Conservation (phyloP, 192 early-diverging fungal genomes). For the Dispira parvispora region DNA sequence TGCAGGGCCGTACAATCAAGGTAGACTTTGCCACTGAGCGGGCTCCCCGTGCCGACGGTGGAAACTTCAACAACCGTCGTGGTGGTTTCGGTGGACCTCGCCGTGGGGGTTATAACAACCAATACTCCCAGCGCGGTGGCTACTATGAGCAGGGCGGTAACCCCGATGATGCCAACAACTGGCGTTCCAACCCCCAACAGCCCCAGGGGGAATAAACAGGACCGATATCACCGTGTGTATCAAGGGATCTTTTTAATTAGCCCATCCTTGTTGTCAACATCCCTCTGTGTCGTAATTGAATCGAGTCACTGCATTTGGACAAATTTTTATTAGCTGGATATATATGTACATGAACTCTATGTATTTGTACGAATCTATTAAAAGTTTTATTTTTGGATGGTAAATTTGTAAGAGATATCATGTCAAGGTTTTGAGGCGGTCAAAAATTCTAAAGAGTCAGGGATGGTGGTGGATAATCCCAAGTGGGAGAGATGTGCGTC, state of each 20-base stretch:
- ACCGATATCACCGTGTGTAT: too few species aligned
- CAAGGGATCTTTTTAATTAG: too few species aligned
- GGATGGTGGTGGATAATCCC: not conserved
- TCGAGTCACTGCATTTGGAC: too few species aligned
- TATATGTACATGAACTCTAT: too few species aligned
- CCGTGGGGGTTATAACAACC: not conserved
- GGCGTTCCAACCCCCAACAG: too few species aligned
- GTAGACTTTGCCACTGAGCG: slow-evolving; percentile 55
- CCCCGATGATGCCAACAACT: not conserved
- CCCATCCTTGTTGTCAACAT: too few species aligned
- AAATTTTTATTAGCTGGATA: too few species aligned
- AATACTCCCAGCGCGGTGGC: slow-evolving; percentile 4
- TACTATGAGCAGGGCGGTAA: slow-evolving; percentile 1
- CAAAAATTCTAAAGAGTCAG: not conserved
- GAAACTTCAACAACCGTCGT: slow-evolving; percentile 15
- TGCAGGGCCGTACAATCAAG: slow-evolving; percentile 69
- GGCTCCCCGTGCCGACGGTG: slow-evolving; percentile 17
- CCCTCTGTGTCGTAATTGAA: too few species aligned
- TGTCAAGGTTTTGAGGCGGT: not conserved
- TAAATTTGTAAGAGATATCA: too few species aligned
- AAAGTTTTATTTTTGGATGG: too few species aligned
- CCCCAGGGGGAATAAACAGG: too few species aligned
- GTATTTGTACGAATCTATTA: too few species aligned
- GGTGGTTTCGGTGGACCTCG: slow-evolving; percentile 20
- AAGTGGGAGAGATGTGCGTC: slow-evolving; percentile 2